Conservation (phyloP, 257 asterid genomes). For the Nicotiana undulata region DNA sequence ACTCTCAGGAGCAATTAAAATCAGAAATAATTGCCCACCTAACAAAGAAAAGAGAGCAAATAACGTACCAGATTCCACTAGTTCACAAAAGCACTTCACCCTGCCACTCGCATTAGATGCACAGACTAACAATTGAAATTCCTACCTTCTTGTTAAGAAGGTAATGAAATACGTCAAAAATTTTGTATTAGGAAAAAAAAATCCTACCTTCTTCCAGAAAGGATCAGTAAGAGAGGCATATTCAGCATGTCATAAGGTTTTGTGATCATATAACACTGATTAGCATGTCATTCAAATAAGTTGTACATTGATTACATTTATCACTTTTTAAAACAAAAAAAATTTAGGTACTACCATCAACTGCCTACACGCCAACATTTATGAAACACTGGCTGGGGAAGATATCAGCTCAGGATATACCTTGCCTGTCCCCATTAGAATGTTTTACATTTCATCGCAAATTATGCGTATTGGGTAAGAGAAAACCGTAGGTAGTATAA, state of each 20-base stretch:
- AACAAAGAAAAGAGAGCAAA: neutral
- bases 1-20: neutral
- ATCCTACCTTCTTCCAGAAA: neutral
- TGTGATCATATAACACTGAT: neutral
- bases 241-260: neutral
- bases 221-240: neutral
- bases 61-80: neutral
- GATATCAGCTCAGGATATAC: neutral
- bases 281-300: neutral
- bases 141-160: neutral
- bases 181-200: no score
- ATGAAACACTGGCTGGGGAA: neutral
- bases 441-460: neutral
- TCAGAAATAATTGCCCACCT: neutral
- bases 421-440: neutral
- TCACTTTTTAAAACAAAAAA: neutral
- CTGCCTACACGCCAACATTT: neutral
- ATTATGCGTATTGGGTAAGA: neutral
- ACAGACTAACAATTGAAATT: neutral
- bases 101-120: neutral
- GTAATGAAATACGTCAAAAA: no score
- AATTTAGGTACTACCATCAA: neutral
- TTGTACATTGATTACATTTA: neutral
- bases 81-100: neutral
- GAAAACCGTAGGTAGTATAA: neutral